A percentile compares a stretch with the other conserved stretches of the same genome.
These are phyloP conservation scores for Wallacemonas sp. DNA, from an alignment of 208 protist genomes.

Conservation along the genomic window DNA sequence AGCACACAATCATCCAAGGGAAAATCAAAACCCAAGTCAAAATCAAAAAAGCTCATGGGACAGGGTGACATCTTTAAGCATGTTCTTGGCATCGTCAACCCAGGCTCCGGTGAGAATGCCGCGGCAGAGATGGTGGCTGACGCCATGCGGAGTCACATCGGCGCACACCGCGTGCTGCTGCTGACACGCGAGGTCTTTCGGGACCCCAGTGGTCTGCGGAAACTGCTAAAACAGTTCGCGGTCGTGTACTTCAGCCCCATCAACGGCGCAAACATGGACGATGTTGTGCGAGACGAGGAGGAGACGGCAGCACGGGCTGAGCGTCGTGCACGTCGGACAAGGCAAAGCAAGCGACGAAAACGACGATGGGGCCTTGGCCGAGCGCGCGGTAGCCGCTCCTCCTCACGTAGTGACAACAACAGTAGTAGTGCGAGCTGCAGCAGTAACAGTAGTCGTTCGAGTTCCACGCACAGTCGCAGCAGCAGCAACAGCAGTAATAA, in stretches of 20 bases:
- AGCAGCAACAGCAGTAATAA: not conserved
- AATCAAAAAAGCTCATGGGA: too few relatives aligned
- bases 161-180: constrained; percentile 45
- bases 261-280: constrained; percentile 14
- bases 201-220: constrained; percentile 40
- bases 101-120: constrained; percentile 49
- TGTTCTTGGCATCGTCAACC: constrained; percentile 73
- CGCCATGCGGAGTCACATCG: constrained; percentile 45
- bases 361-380: constrained; percentile 6
- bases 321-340: not conserved
- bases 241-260: constrained; percentile 30
- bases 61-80: constrained; percentile 33
- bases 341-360: not conserved
- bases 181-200: constrained; percentile 51
- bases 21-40: too few relatives aligned
- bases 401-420: not conserved
- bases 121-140: constrained; percentile 34
- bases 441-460: not conserved
- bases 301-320: not conserved
- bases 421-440: not conserved
- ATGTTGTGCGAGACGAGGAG: constrained; percentile 3
- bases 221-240: constrained; percentile 61
- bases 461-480: constrained; percentile 2
- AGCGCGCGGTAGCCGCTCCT: not conserved
- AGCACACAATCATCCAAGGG: too few relatives aligned